Percentiles rank a stretch among this genome's conserved stretches.
These are phyloP conservation scores for Colletotrichum liriopes DNA, from an alignment of 2,329 filamentous ascomycete genomes.

Conservation along the genomic window DNA sequence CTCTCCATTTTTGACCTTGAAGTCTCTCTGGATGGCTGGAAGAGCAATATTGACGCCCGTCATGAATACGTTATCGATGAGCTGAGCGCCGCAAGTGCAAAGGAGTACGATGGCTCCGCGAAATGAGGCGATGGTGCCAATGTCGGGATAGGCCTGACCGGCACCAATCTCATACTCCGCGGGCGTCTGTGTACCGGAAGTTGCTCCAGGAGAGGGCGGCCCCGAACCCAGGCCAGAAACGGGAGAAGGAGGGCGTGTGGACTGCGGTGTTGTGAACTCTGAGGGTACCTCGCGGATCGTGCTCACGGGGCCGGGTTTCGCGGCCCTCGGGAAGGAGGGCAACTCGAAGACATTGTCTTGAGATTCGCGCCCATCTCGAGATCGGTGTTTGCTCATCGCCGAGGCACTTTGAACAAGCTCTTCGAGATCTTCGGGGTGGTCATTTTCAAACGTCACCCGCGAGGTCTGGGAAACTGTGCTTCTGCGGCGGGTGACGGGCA, in stretches of 20 bases:
- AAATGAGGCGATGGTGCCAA: conserved; percentile 33
- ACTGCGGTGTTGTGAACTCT: conserved; percentile 31
- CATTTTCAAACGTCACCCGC: conserved; percentile 22
- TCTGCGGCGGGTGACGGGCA: conserved; percentile 23
- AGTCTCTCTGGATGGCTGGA: conserved; percentile 33
- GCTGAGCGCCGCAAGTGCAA: conserved; percentile 34
- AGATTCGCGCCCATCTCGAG: conserved; percentile 30
- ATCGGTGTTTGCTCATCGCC: conserved; percentile 22
- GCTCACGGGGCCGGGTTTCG: conserved; percentile 32
- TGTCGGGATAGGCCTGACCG: conserved; percentile 32
- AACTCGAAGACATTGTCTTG: conserved; percentile 34
- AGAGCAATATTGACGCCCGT: conserved; percentile 33
- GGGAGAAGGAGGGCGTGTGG: conserved; percentile 32
- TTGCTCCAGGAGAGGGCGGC: conserved; percentile 12
- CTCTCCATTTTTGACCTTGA: conserved; percentile 25
- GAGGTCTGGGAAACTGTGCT: conserved; percentile 36
- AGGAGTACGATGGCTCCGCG: conserved; percentile 24
- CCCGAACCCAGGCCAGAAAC: conserved; percentile 19
- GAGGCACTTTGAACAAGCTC: conserved; percentile 29
- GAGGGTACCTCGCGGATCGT: conserved; percentile 36
- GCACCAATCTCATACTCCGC: conserved; percentile 24
- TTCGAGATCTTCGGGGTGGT: conserved; percentile 23
- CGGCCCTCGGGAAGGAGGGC: conserved; percentile 27
- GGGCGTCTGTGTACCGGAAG: conserved; percentile 1
- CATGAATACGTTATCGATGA: conserved; percentile 35